Base-by-base conservation (phyloP, 441 rosid species). In the Hura crepitans region DNA sequence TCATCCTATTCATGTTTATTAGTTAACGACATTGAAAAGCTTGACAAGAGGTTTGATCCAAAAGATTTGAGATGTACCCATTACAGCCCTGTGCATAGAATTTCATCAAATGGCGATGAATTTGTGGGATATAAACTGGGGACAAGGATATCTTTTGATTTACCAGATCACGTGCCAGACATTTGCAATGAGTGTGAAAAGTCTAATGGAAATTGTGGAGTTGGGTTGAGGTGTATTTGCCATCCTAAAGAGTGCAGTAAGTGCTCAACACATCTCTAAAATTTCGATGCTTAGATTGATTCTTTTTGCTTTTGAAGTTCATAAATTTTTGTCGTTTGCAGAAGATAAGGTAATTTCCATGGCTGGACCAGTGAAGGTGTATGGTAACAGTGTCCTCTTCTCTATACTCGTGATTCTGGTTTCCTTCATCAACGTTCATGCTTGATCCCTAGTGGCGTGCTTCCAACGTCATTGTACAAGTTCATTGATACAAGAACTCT, bases 181-280 rank as follows among this genome's bases (percentile, higher is more conserved):
- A 11, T 85, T 10, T 89, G 96, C 71, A 70, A 64, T 11, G 79
- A 80, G 47, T 87, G 93, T 53, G 62, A 78, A 27, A 89, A 74
- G 82, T 83, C 89, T 28, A 77, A 80, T 33, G 93, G 93, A 49
- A 86, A 79, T 51, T 87, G 93, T 56, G 89, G 91, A n/a, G 79
- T 71, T 69, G 96, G 85, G 65, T 66, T 83, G 54, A 81, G 68
- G 70, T 89, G 96, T 81, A 69, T 87, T 5, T 89, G 96, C 73
- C 89, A 86, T 68, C 80, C 89, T 35, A 77, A 78, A 71, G 73
- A 87, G 56, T 87, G 91, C 70, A 87, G 93, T 85, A 81, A 85
- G 91, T 69, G 25, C 12, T 42, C 13, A n/a, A n/a, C n/a, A n/a
- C n/a, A n/a, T n/a, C n/a, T n/a, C n/a, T n/a, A n/a, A n/a, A n/a